Evolutionary conservation across 2,329 filamentous ascomycete species (phyloP), one percentile per base, ranked within the genome.

Genomic region (Pseudogymnoascus pannorum): DNA sequence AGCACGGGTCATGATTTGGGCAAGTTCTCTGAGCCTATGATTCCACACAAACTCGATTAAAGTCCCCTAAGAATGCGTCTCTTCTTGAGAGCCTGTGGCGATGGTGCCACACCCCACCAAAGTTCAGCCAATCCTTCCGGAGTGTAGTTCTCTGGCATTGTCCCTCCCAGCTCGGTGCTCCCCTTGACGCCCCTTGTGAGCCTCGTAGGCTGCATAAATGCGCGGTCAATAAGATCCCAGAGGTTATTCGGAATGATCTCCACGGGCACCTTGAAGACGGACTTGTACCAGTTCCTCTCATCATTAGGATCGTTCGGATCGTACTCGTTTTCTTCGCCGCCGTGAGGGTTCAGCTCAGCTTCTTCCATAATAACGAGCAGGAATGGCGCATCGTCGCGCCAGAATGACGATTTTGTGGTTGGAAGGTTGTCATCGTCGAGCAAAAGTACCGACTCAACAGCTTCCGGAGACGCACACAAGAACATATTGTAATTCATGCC

Each of bases 191-290:
- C 29, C 31, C 57, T 35, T 12, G 57, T 59, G 24, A 59, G 18
- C 29, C n/a, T 40, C 57, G 31, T 40, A 35, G 36, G 36, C 16
- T 18, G 31, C n/a, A 59, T 59, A 16, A 59, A 36, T 14, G 16
- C 57, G 36, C 16, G 29, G 16, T 60, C 64, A 22, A 65, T 26
- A 18, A 60, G 44, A 22, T 38, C 24, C 65, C 65, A 66, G 14
- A 67, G 60, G 42, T 63, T 62, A 33, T 64, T 59, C n/a, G 58
- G 38, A 3, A 68, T 36, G 20, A 67, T 57, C 59, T 68, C 66
- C n/a, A 60, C 60, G 8, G 66, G 61, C 22, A 65, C 65, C 44
- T 65, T 65, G 48, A 68, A 67, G 11, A 67, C 64, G 16, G 64
- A 48, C 54, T 66, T 64, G 60, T 62, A 66, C 63, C 66, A 66